Base-by-base conservation (phyloP, 2,329 filamentous ascomycete genomes). In the Alternaria solani region DNA sequence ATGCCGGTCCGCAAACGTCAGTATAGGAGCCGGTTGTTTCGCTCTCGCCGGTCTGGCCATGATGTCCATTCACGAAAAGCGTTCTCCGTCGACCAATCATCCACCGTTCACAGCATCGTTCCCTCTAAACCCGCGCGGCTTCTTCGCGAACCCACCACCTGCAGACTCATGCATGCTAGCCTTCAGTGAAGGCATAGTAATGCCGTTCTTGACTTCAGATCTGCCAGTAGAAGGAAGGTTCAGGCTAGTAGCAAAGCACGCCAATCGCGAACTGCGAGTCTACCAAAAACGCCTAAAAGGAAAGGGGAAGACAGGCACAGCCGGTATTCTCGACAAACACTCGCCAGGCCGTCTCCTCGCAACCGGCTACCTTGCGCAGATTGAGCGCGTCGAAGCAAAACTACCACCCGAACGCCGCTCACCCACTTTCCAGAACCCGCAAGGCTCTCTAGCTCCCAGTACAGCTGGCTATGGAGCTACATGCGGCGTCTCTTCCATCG, bases 81-180 rank as follows among this genome's bases (percentile, higher is more conserved):
- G 62, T 0, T 52, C 77, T 38, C 79, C 4, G 7, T 70, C 34
- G 61, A 75, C 6, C 67, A 69, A 1, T 30, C 71, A 23, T 20
- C 63, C 9, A 47, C 76, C 79, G 7, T 82, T 83, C 70, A 78
- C 78, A 26, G 80, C 78, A 3, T 80, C 79, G 12, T 84, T 83
- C 53, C 81, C 82, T 0, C 71, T 83, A 16, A 83, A 83, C 57
- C 82, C 82, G 0, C 79, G 81, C 7, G 74, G 79, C 2, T 80
- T 80, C 67, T 81, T 83, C 56, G 68, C 73, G 41, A 73, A 74
- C 52, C 69, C 73, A 3, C 70, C 72, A n/a, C 70, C 75, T 1
- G 72, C 81, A 0, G 79, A 83, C 32, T 79, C 75, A 28, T 80
- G 81, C 57, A 83, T 83, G 81, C 71, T 84, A 3, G 78, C 81